Evolutionary conservation across 805 yeast genomes (phyloP).

Genomic region (Ogataea parapolymorpha): DNA sequence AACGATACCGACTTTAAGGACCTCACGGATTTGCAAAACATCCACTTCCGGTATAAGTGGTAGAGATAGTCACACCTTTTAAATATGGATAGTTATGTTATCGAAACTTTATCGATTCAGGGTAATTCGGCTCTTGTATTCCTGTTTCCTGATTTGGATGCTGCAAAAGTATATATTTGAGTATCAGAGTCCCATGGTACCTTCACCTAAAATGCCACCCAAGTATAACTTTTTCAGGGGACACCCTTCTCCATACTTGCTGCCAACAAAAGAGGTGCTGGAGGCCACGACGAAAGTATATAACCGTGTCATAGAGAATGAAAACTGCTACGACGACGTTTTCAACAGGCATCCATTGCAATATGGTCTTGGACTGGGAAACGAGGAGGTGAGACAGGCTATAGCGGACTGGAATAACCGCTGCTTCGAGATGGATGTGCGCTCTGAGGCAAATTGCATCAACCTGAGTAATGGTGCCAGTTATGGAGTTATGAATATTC

Average conservation of each 20-base stretch:
- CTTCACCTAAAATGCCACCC: background rate
- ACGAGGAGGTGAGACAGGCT: slow-evolving; percentile 53
- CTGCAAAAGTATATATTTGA: slow-evolving; percentile 1
- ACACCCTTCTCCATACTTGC: slow-evolving; percentile 60
- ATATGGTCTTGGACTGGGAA: slow-evolving; percentile 79
- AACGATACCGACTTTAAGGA: slow-evolving; percentile 48
- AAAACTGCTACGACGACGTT: slow-evolving; percentile 42
- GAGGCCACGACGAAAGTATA: slow-evolving; percentile 53
- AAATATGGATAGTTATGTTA: slow-evolving; percentile 3
- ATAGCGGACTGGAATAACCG: slow-evolving; percentile 53
- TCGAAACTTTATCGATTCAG: slow-evolving; percentile 37
- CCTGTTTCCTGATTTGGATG: slow-evolving; percentile 11
- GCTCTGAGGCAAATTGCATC: slow-evolving; percentile 46
- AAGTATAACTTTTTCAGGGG: slow-evolving; percentile 67
- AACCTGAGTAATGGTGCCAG: slow-evolving; percentile 82
- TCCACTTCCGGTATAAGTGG: slow-evolving; percentile 46
- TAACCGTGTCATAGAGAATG: slow-evolving; percentile 34
- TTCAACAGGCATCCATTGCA: slow-evolving; percentile 59
- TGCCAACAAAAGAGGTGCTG: slow-evolving; percentile 55
- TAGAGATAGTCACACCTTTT: slow-evolving; percentile 10
- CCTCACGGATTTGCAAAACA: slow-evolving; percentile 51
- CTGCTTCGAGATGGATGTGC: slow-evolving; percentile 32
- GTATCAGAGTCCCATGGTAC: too few species aligned
- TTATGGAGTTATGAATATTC: slow-evolving; percentile 68
- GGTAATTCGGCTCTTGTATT: slow-evolving; percentile 14